A percentile compares a stretch with the other conserved stretches of the same genome.
These are phyloP conservation scores for Leccinum variicolor DNA, from an alignment of 768 basidiomycete species.

Conservation along the genomic window DNA sequence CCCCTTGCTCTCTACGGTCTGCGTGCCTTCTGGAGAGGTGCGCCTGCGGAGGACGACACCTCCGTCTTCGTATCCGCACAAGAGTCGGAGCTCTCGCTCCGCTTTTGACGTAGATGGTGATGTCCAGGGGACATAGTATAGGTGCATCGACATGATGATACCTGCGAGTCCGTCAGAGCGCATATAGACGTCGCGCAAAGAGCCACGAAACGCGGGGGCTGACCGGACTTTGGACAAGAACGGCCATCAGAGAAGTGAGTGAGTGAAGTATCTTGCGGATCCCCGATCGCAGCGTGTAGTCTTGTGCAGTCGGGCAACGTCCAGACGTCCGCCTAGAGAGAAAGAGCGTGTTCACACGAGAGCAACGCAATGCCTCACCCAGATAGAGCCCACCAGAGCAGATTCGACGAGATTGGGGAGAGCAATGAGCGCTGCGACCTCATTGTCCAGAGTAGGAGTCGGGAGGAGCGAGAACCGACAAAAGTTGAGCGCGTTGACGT, in stretches of 20 bases:
- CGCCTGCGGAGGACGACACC: slow-evolving; percentile 67
- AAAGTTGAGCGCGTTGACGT: slow-evolving; percentile 92
- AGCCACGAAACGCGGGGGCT: not conserved
- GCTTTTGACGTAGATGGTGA: slow-evolving; percentile 33
- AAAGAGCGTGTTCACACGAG: not conserved
- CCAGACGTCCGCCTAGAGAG: slow-evolving; percentile 81
- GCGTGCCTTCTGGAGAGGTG: slow-evolving; percentile 32
- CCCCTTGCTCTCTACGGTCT: slow-evolving; percentile 61
- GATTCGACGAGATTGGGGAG: slow-evolving; percentile 91
- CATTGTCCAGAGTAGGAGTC: slow-evolving; percentile 12
- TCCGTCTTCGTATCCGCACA: slow-evolving; percentile 86
- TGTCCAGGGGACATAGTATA: slow-evolving; percentile 40
- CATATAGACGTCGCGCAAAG: slow-evolving; percentile 45
- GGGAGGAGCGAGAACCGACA: slow-evolving; percentile 80
- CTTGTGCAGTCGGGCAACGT: slow-evolving; percentile 62
- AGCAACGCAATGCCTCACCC: not conserved
- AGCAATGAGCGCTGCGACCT: slow-evolving; percentile 54
- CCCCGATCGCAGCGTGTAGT: slow-evolving; percentile 84
- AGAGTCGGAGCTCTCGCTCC: slow-evolving; percentile 48
- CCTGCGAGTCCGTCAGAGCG: slow-evolving; percentile 68
- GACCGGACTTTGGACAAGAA: slow-evolving; percentile 59
- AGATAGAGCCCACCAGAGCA: slow-evolving; percentile 50
- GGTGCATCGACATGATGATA: slow-evolving; percentile 85
- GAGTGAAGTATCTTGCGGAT: slow-evolving; percentile 24
- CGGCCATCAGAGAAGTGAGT: slow-evolving; percentile 39